Base-by-base conservation (phyloP, 1,284 basidiomycete species). In the Amylostereum areolatum region DNA sequence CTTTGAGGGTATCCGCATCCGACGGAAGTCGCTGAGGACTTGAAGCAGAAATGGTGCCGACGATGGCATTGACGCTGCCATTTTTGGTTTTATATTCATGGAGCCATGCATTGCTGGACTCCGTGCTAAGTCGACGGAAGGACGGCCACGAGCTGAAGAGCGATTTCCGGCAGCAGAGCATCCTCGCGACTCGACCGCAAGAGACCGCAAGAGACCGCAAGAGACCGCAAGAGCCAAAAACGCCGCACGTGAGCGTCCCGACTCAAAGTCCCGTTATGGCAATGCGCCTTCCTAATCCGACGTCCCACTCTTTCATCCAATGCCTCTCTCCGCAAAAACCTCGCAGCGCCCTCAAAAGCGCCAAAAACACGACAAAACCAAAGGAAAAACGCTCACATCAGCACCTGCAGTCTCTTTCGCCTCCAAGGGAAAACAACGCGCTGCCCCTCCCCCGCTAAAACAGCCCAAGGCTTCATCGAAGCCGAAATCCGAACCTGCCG, bases 1-100 rank as follows among this genome's bases (percentile, higher is more conserved):
- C 72, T 18, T 60, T 48, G n/a, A 84, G 61, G 9, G 69, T 55
- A 2, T 60, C 50, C 12, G 41, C 6, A 39, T 46, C 48, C 27
- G 32, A 27, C n/a, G 45, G 18, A 18, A 18, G 18, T 18, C 18
- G 18, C 18, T 18, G 18, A 18, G 18, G 18, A 18, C 18, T 18
- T 18, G 18, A 18, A 18, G 18, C 18, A 18, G 18, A 18, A 18
- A 18, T 18, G 45, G 55, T 50, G 48, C 64, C 63, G 31, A 80
- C 73, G 46, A 83, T 67, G 25, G 81, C 78, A 58, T 83, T 82
- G n/a, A 79, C 63, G 28, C 53, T 57, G 0, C 55, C 45, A 56
- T 78, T 73, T 40, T 67, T 63, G 25, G 37, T 42, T n/a, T 47
- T 49, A 42, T 52, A 37, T 0, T 45, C 52, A 28, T 35, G 44